Percentiles rank a stretch among this genome's conserved stretches.
Evolutionary conservation across 225 moss, liverwort and hornwort genomes (phyloP).

Genomic region (Physcomitrium patens): DNA sequence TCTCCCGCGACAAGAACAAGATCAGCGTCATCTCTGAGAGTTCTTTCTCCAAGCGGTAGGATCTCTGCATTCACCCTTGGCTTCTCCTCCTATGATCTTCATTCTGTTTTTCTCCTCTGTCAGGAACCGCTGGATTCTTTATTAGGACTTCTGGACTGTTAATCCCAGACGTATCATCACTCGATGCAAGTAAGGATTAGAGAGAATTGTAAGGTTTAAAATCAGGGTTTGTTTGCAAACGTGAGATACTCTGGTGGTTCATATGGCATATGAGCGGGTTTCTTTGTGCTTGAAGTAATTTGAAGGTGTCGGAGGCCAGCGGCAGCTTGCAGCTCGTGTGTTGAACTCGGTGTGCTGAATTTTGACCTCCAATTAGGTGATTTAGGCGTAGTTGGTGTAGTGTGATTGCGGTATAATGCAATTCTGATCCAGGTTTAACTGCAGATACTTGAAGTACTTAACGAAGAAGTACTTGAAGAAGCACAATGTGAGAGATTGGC

Average conservation of each 20-base stretch:
- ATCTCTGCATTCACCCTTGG: no score
- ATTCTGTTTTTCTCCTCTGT: neutral
- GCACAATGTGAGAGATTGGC: constrained; percentile 83
- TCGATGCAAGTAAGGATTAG: neutral
- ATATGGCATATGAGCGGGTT: neutral
- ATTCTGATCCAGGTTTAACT: neutral
- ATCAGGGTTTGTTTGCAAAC: constrained; percentile 8
- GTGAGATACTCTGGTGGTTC: neutral
- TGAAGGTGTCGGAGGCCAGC: neutral
- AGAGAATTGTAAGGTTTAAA: neutral
- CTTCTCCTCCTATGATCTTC: neutral
- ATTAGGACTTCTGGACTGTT: neutral
- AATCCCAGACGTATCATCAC: neutral
- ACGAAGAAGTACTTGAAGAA: constrained; percentile 84
- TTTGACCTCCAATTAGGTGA: neutral
- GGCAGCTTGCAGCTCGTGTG: neutral
- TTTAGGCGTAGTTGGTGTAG: no score
- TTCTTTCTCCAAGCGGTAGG: constrained; percentile 73
- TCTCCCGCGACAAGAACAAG: constrained; percentile 73
- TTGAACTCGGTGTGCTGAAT: neutral
- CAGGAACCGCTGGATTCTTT: neutral
- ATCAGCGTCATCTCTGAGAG: constrained; percentile 78
- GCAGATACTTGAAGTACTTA: constrained; percentile 72
- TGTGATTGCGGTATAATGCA: no score
- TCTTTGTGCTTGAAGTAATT: neutral